Percentiles rank a stretch among this genome's conserved stretches.
Conservation (phyloP, 306 rosid genomes). For the Pyrus communis region DNA sequence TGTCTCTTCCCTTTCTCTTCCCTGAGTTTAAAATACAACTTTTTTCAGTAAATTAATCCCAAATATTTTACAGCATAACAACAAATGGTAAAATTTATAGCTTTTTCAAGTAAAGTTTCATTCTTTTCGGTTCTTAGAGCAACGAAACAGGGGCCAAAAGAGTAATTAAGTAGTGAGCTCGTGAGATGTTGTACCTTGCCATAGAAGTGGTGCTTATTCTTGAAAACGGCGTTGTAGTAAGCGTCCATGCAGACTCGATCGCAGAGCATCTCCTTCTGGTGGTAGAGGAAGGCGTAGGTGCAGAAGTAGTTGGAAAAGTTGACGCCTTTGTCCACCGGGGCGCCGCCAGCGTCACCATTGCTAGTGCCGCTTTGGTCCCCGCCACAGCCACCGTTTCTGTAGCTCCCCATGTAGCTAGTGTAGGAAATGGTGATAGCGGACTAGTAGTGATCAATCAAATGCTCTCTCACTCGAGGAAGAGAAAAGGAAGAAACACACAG, state of each 20-base stretch:
- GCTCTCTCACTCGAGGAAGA: neutral
- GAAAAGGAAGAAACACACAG: neutral
- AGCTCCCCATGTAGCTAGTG: slow-evolving; percentile 55
- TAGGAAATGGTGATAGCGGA: neutral
- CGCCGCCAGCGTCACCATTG: slow-evolving; percentile 5
- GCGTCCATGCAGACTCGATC: slow-evolving; percentile 99
- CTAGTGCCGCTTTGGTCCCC: slow-evolving; percentile 21
- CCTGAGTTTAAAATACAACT: neutral
- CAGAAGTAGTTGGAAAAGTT: slow-evolving; percentile 87
- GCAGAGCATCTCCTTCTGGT: slow-evolving; percentile 98
- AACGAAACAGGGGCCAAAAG: neutral
- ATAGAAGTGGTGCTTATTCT: slow-evolving; percentile 77
- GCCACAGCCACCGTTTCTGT: slow-evolving; percentile 27
- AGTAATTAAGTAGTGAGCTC: neutral
- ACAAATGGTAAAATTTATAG: neutral
- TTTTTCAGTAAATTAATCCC: slow-evolving; percentile 7
- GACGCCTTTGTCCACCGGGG: slow-evolving; percentile 60
- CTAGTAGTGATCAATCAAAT: neutral
- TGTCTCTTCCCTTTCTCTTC: too few species aligned
- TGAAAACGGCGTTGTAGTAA: slow-evolving; percentile 68
- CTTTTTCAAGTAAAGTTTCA: neutral
- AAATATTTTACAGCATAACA: neutral
- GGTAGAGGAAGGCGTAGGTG: slow-evolving; percentile 86
- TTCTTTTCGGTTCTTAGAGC: neutral
- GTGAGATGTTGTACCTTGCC: slow-evolving; percentile 53